These are phyloP conservation scores for Chaetomium olivaceum DNA, from an alignment of 2,329 filamentous ascomycete species.

Conservation along the genomic window DNA sequence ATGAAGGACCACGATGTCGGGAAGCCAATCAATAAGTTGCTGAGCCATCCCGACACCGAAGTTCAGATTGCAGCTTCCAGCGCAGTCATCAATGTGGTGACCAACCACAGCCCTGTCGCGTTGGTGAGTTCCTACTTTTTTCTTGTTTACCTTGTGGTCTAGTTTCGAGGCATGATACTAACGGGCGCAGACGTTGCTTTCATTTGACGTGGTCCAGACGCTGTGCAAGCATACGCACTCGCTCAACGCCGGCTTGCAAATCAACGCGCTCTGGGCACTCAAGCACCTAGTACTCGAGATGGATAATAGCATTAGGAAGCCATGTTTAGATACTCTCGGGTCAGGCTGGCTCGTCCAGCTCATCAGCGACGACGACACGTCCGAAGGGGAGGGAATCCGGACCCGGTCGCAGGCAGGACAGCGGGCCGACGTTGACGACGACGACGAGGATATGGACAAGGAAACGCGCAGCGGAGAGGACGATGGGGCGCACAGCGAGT, in stretches of 20 bases:
- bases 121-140: slow-evolving; percentile 59
- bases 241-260: slow-evolving; percentile 71
- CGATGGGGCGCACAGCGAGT: slow-evolving; percentile 24
- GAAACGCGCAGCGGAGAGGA: slow-evolving; percentile 44
- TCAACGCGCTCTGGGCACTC: slow-evolving; percentile 89
- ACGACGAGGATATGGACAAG: slow-evolving; percentile 59
- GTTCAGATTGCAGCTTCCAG: slow-evolving; percentile 85
- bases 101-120: slow-evolving; percentile 89
- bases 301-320: slow-evolving; percentile 70
- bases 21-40: slow-evolving; percentile 71
- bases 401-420: slow-evolving; percentile 32
- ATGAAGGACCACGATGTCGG: slow-evolving; percentile 84
- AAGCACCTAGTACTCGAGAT: slow-evolving; percentile 83
- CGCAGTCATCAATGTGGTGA: slow-evolving; percentile 79
- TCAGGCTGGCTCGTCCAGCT: slow-evolving; percentile 79
- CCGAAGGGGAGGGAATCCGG: slow-evolving; percentile 53
- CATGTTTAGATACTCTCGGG: slow-evolving; percentile 74
- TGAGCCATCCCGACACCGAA: slow-evolving; percentile 73
- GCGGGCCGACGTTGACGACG: slow-evolving; percentile 33
- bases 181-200: slow-evolving; percentile 63
- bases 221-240: slow-evolving; percentile 85
- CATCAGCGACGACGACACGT: slow-evolving; percentile 64
- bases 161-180: slow-evolving; percentile 12
- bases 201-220: slow-evolving; percentile 71
- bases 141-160: not conserved